A percentile compares a stretch with the other conserved stretches of the same genome.
These are phyloP conservation scores for Allomyces macrogynus DNA, from an alignment of 192 early-diverging fungal genomes.

Conservation along the genomic window DNA sequence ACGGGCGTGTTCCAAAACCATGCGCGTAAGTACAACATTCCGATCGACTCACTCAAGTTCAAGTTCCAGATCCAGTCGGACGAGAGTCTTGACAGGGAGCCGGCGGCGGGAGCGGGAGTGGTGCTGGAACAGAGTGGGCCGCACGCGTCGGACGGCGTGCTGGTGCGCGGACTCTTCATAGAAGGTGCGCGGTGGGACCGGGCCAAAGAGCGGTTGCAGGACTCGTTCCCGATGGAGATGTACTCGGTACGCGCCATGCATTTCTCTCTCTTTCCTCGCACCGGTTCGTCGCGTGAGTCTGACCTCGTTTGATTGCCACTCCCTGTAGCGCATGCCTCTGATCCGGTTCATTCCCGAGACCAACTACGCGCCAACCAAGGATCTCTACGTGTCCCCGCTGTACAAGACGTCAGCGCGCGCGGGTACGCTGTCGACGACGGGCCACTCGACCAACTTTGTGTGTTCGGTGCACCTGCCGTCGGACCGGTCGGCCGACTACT, in stretches of 20 bases:
- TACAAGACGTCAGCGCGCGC: conserved; percentile 41
- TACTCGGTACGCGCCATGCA: conserved; percentile 21
- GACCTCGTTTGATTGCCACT: no score
- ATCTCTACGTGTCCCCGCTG: conserved; percentile 27
- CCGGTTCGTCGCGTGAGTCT: background rate
- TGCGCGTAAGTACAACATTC: conserved; percentile 32
- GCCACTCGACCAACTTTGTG: conserved; percentile 41
- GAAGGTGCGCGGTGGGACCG: conserved; percentile 40
- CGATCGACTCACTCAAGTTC: conserved; percentile 33
- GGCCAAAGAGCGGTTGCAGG: conserved; percentile 25
- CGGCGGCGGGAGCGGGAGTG: conserved; percentile 1
- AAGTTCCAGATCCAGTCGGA: conserved; percentile 21
- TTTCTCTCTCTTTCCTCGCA: background rate
- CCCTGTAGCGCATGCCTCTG: conserved; percentile 26
- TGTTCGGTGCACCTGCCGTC: conserved; percentile 27
- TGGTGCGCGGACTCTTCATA: conserved; percentile 30
- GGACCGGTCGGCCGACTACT: conserved; percentile 30
- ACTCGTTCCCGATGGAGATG: conserved; percentile 46
- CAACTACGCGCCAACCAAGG: conserved; percentile 12
- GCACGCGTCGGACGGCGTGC: conserved; percentile 21
- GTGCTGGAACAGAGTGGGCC: background rate
- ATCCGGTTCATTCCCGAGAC: conserved; percentile 30
- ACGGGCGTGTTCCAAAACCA: conserved; percentile 42
- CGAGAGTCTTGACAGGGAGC: conserved; percentile 8
- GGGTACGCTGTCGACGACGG: conserved; percentile 37